These are phyloP conservation scores for Phanerochaete carnosa DNA, from an alignment of 768 basidiomycete genomes.

Conservation along the genomic window DNA sequence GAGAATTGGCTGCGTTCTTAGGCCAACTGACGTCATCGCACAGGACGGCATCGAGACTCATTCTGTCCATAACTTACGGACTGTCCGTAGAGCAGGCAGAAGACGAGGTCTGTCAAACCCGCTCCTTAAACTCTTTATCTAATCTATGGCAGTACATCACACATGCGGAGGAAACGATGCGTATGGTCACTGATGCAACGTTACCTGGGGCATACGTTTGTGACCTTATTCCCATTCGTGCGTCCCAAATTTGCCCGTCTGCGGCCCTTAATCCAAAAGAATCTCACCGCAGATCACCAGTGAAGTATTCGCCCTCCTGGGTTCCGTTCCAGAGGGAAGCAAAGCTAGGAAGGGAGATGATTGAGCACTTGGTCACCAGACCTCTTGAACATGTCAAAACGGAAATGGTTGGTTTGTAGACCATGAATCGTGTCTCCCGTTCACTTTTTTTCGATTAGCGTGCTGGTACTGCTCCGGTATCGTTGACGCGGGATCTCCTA, in stretches of 20 bases:
- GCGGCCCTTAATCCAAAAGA: not conserved
- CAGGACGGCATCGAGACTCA: not conserved
- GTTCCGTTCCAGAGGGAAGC: conserved; percentile 24
- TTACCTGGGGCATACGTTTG: conserved; percentile 6
- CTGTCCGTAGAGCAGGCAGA: not conserved
- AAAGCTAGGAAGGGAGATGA: conserved; percentile 4
- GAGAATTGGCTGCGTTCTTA: too few species aligned
- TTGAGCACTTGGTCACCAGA: conserved; percentile 10
- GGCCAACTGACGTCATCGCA: not conserved
- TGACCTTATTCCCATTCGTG: conserved; percentile 3
- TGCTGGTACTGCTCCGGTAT: conserved; percentile 13
- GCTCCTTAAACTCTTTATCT: too few species aligned
- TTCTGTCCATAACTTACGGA: conserved; percentile 4
- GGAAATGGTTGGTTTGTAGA: conserved; percentile 17
- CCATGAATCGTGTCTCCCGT: too few species aligned
- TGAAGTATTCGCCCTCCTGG: conserved; percentile 23
- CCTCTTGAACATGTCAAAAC: conserved; percentile 21
- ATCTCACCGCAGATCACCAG: conserved; percentile 6
- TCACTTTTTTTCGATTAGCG: not conserved
- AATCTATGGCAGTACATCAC: conserved; percentile 1
- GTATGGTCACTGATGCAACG: not conserved
- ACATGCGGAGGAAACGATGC: conserved; percentile 7
- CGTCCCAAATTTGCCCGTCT: not conserved
- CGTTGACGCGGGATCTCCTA: conserved; percentile 14
- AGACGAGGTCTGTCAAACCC: not conserved